phyloP scores from a whole-genome alignment of 345 rosid genomes.

The Isatis tinctoria region DNA sequence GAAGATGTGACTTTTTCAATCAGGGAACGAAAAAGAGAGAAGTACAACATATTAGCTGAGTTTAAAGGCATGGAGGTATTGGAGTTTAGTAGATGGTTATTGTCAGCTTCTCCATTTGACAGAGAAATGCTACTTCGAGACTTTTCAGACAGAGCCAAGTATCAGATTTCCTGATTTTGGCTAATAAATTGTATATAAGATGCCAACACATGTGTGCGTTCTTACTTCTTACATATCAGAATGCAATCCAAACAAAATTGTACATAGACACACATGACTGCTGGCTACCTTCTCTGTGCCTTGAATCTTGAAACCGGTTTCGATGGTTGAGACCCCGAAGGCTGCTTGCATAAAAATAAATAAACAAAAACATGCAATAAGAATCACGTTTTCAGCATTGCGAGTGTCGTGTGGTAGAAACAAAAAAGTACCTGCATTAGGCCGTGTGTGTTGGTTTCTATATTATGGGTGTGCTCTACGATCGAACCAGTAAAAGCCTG shows the following conservation, averaged over 20 bases:
- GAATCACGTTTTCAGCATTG: neutral
- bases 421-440: slow-evolving; percentile 42
- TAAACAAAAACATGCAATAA: neutral
- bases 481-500: slow-evolving; percentile 82
- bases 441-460: slow-evolving; percentile 27
- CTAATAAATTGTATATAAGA: slow-evolving; percentile 1
- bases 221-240: slow-evolving; percentile 5
- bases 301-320: slow-evolving; percentile 82
- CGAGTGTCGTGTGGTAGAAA: neutral
- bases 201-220: neutral
- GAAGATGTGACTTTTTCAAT: slow-evolving; percentile 20
- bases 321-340: slow-evolving; percentile 48
- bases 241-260: slow-evolving; percentile 1
- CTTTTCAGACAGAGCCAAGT: slow-evolving; percentile 25
- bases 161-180: neutral
- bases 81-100: slow-evolving; percentile 76
- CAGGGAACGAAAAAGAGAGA: slow-evolving; percentile 41
- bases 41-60: slow-evolving; percentile 50
- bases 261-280: neutral
- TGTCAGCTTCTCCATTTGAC: slow-evolving; percentile 46
- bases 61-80: slow-evolving; percentile 64
- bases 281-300: slow-evolving; percentile 54
- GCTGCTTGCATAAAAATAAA: slow-evolving; percentile 37
- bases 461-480: slow-evolving; percentile 48
- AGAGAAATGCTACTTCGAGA: slow-evolving; percentile 49